Evolutionary conservation across 805 yeast species (phyloP).

Genomic region (Kodamaea nitidulidarum): DNA sequence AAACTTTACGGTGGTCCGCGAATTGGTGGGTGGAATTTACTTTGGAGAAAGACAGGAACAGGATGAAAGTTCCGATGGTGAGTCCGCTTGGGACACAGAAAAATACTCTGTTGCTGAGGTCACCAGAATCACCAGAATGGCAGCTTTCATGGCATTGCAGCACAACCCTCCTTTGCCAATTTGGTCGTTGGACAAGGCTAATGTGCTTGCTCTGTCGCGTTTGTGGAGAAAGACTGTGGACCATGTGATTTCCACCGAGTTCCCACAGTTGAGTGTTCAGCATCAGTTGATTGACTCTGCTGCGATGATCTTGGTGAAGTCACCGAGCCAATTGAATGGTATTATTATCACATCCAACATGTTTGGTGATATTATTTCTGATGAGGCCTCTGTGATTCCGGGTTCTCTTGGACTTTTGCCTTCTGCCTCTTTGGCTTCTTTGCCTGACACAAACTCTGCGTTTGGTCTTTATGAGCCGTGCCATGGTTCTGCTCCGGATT

Average conservation of each 20-base stretch:
- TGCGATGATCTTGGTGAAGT: conserved; percentile 93
- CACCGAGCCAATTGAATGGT: conserved; percentile 90
- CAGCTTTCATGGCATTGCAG: conserved; percentile 93
- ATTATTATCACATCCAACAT: conserved; percentile 88
- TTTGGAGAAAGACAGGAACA: conserved; percentile 96
- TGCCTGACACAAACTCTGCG: conserved; percentile 91
- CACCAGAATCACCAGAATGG: conserved; percentile 95
- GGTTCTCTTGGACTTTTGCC: conserved; percentile 96
- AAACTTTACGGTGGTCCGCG: conserved; percentile 89
- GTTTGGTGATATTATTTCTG: conserved; percentile 98
- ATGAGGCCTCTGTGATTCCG: conserved; percentile 97
- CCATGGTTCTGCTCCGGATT: conserved; percentile 98
- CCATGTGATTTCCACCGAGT: conserved; percentile 77
- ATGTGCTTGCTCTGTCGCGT: conserved; percentile 92
- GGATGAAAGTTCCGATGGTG: conserved; percentile 56
- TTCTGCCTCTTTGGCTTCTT: conserved; percentile 93
- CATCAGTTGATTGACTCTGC: conserved; percentile 98
- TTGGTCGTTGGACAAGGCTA: conserved; percentile 97
- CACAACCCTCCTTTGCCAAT: conserved; percentile 90
- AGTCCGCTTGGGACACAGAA: conserved; percentile 92
- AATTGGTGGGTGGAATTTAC: conserved; percentile 96
- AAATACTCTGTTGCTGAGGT: conserved; percentile 88
- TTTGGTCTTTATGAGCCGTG: conserved; percentile 98
- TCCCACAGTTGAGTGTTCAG: conserved; percentile 81
- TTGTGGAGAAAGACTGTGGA: conserved; percentile 95